Evolutionary conservation across 768 basidiomycete species (phyloP), one percentile per base, ranked within the genome.

Genomic region (Phlegmacium glaucopus): DNA sequence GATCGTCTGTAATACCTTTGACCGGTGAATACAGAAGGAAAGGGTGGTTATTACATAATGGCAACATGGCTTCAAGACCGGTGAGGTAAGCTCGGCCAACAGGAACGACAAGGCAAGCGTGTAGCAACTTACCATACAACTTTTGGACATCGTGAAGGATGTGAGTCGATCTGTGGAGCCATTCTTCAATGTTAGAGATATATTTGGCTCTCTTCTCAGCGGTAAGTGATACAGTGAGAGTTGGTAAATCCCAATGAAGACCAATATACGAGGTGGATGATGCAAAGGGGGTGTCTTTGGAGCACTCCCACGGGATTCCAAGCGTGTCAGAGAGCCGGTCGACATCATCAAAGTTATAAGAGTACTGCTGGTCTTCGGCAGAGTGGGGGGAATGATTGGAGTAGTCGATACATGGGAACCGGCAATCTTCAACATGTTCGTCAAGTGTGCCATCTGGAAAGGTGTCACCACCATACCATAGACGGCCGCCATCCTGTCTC

Each of bases 71-170:
- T 38, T 75, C 66, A 12, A 74, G 47, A 11, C 39, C 37, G 18
- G 67, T 71, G 38, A 75, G 61, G 53, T 70, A 73, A 0, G 72
- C 66, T 2, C 42, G 37, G 0, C 61, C 49, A 2, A 62, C 69
- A 9, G 59, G 60, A 1, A 67, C 17, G 1, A 69, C 47, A 0
- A 54, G 34, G 12, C 47, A 54, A 0, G 62, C 45, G 22, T 75
- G 74, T 0, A 66, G 42, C 0, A 74, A 59, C 41, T 74, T 72
- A 0, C 73, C 64, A 36, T 69, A 61, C 0, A 74, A 55, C n/a
- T 53, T 60, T 13, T 62, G 43, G 11, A 67, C 58, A 8, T 73
- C 61, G 2, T 58, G 39, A 8, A 65, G 55, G 16, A 42, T 50
- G 44, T 72, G 72, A 2, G 52, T 53, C 0, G 45, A 6, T 1